Evolutionary conservation across 176 grass and related monocot genomes (phyloP).

Genomic region (Carex parvula): DNA sequence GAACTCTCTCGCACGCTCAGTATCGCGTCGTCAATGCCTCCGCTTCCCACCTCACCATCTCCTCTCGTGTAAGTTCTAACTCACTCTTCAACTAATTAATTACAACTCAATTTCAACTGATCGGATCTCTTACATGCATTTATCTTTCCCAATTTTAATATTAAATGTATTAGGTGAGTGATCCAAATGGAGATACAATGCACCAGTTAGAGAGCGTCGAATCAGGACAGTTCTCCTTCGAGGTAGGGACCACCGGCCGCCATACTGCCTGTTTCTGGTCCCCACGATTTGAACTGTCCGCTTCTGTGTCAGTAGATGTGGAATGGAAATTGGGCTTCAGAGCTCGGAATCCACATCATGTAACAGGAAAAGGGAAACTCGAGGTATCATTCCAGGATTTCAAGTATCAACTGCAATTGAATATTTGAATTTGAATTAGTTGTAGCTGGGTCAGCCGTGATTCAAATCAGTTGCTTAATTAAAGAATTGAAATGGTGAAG

Average conservation of each 20-base stretch:
- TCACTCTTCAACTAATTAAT: background rate
- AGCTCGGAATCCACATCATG: conserved; percentile 2
- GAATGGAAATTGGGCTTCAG: conserved; percentile 40
- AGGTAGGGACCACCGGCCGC: conserved; percentile 20
- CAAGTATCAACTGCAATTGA: background rate
- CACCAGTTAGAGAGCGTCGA: conserved; percentile 33
- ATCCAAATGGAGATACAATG: conserved; percentile 34
- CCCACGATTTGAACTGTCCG: conserved; percentile 29
- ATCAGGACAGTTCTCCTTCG: conserved; percentile 39
- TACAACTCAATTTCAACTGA: background rate
- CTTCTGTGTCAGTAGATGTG: conserved; percentile 38
- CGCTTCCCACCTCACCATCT: conserved; percentile 23
- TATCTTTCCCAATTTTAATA: background rate
- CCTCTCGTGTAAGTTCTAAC: conserved; percentile 25
- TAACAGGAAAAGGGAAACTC: conserved; percentile 32
- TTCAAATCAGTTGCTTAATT: background rate
- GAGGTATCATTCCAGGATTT: conserved; percentile 25
- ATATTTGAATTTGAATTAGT: background rate
- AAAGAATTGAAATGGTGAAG: background rate
- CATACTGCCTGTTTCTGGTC: conserved; percentile 52
- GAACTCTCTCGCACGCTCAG: conserved; percentile 31
- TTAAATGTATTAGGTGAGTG: conserved; percentile 34
- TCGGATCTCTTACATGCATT: background rate
- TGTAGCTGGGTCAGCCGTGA: background rate
- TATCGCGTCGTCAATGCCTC: conserved; percentile 36